Percentiles rank a stretch among this genome's conserved stretches.
Conservation (phyloP, 768 basidiomycete genomes). For the Termitomyces sp. region DNA sequence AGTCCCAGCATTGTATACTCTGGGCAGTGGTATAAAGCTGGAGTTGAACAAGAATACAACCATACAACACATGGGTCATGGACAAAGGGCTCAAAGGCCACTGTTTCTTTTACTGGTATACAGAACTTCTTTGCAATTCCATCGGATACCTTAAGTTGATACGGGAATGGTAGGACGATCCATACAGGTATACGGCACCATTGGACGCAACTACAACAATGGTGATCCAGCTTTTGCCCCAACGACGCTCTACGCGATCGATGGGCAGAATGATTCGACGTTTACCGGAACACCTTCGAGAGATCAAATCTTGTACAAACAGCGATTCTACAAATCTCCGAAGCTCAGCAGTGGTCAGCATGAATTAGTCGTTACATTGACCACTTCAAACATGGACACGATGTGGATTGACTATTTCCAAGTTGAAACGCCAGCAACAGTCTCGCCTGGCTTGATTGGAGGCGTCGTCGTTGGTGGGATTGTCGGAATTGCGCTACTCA, state of each 20-base stretch:
- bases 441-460: slow-evolving; percentile 1
- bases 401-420: slow-evolving; percentile 11
- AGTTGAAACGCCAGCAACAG: not conserved
- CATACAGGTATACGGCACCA: slow-evolving; percentile 16
- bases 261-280: slow-evolving; percentile 4
- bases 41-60: slow-evolving; percentile 2
- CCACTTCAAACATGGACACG: slow-evolving; percentile 3
- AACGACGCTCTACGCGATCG: slow-evolving; percentile 8
- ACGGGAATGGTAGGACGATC: slow-evolving; percentile 7
- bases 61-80: slow-evolving; percentile 9
- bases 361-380: slow-evolving; percentile 7
- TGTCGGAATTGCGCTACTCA: not conserved
- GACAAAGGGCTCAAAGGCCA: slow-evolving; percentile 5
- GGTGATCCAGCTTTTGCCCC: slow-evolving; percentile 13
- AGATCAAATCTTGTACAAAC: slow-evolving; percentile 3
- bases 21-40: slow-evolving; percentile 6
- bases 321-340: slow-evolving; percentile 7
- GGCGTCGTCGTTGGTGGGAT: slow-evolving; percentile 1
- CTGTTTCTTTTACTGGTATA: slow-evolving; percentile 10
- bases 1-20: slow-evolving; percentile 3
- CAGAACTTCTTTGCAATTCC: not conserved
- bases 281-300: not conserved
- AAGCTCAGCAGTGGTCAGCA: slow-evolving; percentile 6
- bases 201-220: slow-evolving; percentile 10
- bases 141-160: not conserved